These are phyloP conservation scores for Eutrema japonicum DNA, from an alignment of 345 rosid genomes.

Conservation along the genomic window DNA sequence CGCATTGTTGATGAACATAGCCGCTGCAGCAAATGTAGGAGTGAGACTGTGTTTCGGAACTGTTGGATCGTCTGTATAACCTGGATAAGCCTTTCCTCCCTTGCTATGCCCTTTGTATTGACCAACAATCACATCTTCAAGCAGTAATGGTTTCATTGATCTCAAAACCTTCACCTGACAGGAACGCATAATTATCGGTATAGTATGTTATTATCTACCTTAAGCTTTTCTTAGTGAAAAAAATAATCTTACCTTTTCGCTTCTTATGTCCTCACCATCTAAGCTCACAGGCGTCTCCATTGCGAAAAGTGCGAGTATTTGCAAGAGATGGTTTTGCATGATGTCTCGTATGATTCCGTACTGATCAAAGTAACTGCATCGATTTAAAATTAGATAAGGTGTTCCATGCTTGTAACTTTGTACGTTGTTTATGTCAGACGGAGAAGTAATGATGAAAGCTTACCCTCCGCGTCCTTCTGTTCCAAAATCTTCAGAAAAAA, in stretches of 20 bases:
- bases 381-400: not conserved
- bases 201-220: constrained; percentile 6
- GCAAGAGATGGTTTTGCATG: constrained; percentile 95
- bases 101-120: constrained; percentile 86
- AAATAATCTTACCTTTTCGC: constrained; percentile 68
- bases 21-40: constrained; percentile 93
- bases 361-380: constrained; percentile 72
- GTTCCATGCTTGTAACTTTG: constrained; percentile 5
- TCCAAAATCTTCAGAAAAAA: constrained; percentile 94
- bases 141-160: constrained; percentile 78
- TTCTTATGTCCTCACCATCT: constrained; percentile 91
- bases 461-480: constrained; percentile 98
- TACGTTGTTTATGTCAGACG: constrained; percentile 1
- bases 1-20: constrained; percentile 82
- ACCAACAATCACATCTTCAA: constrained; percentile 78
- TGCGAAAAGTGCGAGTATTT: constrained; percentile 89
- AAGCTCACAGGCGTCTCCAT: constrained; percentile 98
- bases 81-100: constrained; percentile 61
- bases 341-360: constrained; percentile 93
- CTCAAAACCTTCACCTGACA: constrained; percentile 84
- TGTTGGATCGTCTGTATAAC: constrained; percentile 76
- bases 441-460: constrained; percentile 14
- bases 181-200: not conserved
- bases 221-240: not conserved
- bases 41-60: constrained; percentile 74